A percentile compares a stretch with the other conserved stretches of the same genome.
Conservation (phyloP, 441 rosid genomes). For the Pelargonium australe region DNA sequence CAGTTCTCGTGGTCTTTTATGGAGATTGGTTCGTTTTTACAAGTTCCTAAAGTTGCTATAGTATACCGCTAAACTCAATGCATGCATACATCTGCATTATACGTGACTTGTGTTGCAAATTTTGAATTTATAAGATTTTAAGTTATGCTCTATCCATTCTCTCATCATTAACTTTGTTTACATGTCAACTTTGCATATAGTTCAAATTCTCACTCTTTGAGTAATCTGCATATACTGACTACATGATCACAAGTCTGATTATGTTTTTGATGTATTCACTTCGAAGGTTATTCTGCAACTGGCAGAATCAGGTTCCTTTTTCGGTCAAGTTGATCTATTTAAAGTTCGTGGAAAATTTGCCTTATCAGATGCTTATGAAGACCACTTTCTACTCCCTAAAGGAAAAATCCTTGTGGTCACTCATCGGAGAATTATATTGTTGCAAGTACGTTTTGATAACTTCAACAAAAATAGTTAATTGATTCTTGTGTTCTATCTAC, state of each 20-base stretch:
- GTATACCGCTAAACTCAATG: no score
- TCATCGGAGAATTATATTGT: constrained; percentile 74
- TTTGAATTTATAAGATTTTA: neutral
- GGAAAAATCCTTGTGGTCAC: constrained; percentile 71
- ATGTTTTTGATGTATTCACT: neutral
- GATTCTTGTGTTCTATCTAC: neutral
- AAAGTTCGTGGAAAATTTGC: constrained; percentile 97
- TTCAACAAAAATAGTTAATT: neutral
- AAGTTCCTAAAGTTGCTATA: no score
- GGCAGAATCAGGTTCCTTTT: constrained; percentile 93
- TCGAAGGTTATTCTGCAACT: constrained; percentile 85
- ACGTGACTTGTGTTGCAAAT: neutral
- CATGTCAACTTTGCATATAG: no score
- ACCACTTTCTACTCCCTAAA: constrained; percentile 80
- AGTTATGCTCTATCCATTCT: neutral
- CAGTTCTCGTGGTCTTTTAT: no score
- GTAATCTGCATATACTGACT: neutral
- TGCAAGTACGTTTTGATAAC: constrained; percentile 59
- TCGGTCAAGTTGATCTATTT: constrained; percentile 92
- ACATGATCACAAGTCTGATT: neutral
- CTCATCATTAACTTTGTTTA: neutral
- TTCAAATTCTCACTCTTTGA: neutral
- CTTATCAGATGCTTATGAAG: constrained; percentile 90
- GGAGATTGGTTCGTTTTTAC: no score
- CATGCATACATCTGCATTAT: no score